Evolutionary conservation across 495 filamentous ascomycete genomes (phyloP).

Genomic region (Trichoderma parareesei): DNA sequence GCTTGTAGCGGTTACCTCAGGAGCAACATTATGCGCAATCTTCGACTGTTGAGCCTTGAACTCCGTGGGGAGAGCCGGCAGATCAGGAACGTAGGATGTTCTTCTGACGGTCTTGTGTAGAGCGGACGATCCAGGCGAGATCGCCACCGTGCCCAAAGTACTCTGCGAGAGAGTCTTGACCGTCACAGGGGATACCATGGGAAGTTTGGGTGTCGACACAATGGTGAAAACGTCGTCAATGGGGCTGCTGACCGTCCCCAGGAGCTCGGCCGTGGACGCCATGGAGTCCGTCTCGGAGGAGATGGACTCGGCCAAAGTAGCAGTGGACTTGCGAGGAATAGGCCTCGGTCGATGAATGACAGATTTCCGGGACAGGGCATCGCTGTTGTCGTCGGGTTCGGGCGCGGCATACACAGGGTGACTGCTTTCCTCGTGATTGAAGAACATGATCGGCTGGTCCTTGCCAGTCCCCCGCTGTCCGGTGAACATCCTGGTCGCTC

Average conservation of each 20-base stretch:
- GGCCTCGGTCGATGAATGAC: constrained; percentile 12
- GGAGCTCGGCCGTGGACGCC: not conserved
- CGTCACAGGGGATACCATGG: not conserved
- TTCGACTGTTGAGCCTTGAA: constrained; percentile 18
- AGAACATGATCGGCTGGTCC: constrained; percentile 42
- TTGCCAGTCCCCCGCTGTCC: constrained; percentile 23
- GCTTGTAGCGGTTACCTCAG: not conserved
- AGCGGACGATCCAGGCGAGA: not conserved
- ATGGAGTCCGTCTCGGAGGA: constrained; percentile 27
- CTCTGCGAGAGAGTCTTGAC: not conserved
- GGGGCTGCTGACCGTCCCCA: not conserved
- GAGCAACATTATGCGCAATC: constrained; percentile 2
- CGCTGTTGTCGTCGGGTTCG: constrained; percentile 24
- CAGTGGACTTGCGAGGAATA: constrained; percentile 23
- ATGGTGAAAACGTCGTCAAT: not conserved
- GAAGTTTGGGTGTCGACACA: not conserved
- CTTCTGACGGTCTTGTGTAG: constrained; percentile 22
- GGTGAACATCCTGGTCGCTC: constrained; percentile 26
- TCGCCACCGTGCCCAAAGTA: not conserved
- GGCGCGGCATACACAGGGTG: constrained; percentile 32
- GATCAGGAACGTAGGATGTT: constrained; percentile 33
- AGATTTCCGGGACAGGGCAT: constrained; percentile 19
- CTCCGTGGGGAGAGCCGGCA: constrained; percentile 30
- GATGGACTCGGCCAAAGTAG: constrained; percentile 47
- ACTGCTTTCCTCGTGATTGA: constrained; percentile 45